phyloP scores from a whole-genome alignment of 1,139 yeast species.

The Yamadazyma conglobata region DNA sequence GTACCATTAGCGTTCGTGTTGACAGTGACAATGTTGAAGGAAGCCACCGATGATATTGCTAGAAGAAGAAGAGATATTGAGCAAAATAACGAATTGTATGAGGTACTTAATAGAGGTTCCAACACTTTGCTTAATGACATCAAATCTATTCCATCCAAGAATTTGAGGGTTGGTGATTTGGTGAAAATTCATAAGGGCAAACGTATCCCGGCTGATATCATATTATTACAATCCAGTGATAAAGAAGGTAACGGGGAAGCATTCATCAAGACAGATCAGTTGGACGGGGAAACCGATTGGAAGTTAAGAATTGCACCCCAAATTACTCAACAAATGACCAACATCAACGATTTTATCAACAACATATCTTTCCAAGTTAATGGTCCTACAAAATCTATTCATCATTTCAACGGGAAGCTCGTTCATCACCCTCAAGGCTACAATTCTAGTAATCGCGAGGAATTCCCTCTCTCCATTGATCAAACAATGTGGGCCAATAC shows the following conservation, averaged over 20 bases:
- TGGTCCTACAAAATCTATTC: constrained; percentile 81
- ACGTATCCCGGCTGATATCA: constrained; percentile 90
- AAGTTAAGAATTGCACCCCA: constrained; percentile 77
- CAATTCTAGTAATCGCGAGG: constrained; percentile 27
- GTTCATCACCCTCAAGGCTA: constrained; percentile 36
- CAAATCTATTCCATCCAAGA: constrained; percentile 52
- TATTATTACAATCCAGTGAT: constrained; percentile 81
- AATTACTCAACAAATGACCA: constrained; percentile 59
- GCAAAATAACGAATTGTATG: constrained; percentile 79
- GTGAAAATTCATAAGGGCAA: constrained; percentile 78
- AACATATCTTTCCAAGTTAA: constrained; percentile 59
- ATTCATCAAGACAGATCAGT: constrained; percentile 92
- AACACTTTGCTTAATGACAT: constrained; percentile 26
- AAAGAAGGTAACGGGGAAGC: constrained; percentile 69
- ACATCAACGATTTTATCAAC: constrained; percentile 31
- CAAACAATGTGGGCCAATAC: constrained; percentile 98
- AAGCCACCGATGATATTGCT: constrained; percentile 89
- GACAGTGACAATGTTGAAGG: constrained; percentile 90
- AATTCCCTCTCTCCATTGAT: constrained; percentile 75
- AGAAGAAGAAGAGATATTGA: constrained; percentile 88
- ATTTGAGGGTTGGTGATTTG: constrained; percentile 81
- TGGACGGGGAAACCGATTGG: constrained; percentile 99
- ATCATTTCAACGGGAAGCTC: constrained; percentile 72
- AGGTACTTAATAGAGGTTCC: constrained; percentile 49
- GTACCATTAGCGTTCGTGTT: constrained; percentile 94